phyloP scores from a whole-genome alignment of 2,329 filamentous ascomycete genomes.

The Ophiosphaerella narmari region DNA sequence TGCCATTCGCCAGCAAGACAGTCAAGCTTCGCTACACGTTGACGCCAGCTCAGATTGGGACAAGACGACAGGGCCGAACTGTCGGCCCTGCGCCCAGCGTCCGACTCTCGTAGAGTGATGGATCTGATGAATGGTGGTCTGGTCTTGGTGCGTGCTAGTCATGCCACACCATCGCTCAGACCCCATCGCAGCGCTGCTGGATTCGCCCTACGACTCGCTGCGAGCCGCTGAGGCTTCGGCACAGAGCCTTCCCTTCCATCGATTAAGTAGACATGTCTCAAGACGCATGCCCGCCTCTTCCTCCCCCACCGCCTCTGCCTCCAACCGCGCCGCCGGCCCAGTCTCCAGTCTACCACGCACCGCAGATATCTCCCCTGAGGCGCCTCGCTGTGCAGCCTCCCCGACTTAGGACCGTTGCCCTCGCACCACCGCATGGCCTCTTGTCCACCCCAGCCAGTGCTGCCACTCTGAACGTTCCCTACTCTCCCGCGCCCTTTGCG shows the following conservation, averaged over 20 bases:
- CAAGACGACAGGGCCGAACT: slow-evolving; percentile 5
- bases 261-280: slow-evolving; percentile 27
- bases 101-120: no score
- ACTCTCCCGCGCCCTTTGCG: slow-evolving; percentile 38
- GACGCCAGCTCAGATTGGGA: neutral
- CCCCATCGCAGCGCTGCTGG: slow-evolving; percentile 15
- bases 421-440: slow-evolving; percentile 43
- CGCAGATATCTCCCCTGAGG: slow-evolving; percentile 36
- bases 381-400: slow-evolving; percentile 49
- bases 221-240: slow-evolving; percentile 41
- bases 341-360: slow-evolving; percentile 17
- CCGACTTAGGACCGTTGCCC: slow-evolving; percentile 44
- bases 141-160: slow-evolving; percentile 12
- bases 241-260: slow-evolving; percentile 21
- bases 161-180: slow-evolving; percentile 14
- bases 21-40: slow-evolving; percentile 20
- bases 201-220: slow-evolving; percentile 29
- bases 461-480: slow-evolving; percentile 42
- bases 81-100: neutral
- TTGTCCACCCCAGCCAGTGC: slow-evolving; percentile 47
- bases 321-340: slow-evolving; percentile 14
- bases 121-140: no score
- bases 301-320: slow-evolving; percentile 27
- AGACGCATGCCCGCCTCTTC: slow-evolving; percentile 28
- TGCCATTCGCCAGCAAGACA: slow-evolving; percentile 21